Base-by-base conservation (phyloP, 2,329 filamentous ascomycete species). In the Penicillium janthinellum region DNA sequence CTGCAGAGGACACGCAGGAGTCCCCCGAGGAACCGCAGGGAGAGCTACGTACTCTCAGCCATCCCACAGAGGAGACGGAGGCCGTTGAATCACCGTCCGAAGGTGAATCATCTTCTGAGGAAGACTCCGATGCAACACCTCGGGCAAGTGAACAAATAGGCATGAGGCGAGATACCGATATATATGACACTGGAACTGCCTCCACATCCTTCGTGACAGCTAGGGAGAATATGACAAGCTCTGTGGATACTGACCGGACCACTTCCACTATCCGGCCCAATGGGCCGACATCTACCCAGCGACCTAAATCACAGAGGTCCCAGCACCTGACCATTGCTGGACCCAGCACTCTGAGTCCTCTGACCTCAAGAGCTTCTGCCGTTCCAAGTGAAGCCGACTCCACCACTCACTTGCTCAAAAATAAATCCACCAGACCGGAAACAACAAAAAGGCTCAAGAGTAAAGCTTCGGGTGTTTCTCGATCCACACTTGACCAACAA, bases 121-220 rank as follows among this genome's bases (percentile, higher is more conserved):
- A 48, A 15, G 59, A 63, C 28, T 58, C 45, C 7, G 66, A 69
- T 15, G 54, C 58, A 54, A 67, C 67, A 31, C 63, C 62, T 38
- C 50, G 59, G 35, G 15, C 61, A 34, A 62, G 34, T 15, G 34
- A 54, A 15, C 61, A 45, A 31, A 49, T 56, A 14, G 58, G 58
- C n/a, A 20, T 52, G 59, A 57, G 41, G 15, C 17, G 31, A 31
- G 42, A 58, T 41, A 22, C 50, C 51, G 15, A 56, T 47, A 37
- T 63, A 35, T 60, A 62, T 57, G 47, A 65, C 48, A 59, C 60
- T 50, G 54, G 66, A 12, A 25, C 67, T 39, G 66, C 60, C 20
- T 66, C 65, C 2, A 70, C 70, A 25, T 70, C 71, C 4, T 75
- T 70, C 54, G 71, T 73, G 45, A 75, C 73, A 12, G 73, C 73